Conservation (phyloP, 2,329 filamentous ascomycete genomes). For the Elsinoe perseae region DNA sequence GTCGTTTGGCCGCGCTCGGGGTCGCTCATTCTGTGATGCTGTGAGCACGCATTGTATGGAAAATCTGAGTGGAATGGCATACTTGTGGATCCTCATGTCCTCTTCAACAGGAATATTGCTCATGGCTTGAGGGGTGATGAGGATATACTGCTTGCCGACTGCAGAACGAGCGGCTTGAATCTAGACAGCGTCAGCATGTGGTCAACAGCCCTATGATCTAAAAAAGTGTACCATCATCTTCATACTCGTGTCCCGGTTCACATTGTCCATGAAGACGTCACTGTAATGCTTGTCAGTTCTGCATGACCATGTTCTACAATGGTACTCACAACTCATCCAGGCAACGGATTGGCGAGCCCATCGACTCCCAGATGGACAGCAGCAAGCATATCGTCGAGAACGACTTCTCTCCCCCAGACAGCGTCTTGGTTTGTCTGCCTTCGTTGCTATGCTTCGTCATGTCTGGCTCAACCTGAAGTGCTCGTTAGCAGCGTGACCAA, state of each 20-base stretch:
- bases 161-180: constrained; percentile 77
- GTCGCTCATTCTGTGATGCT: constrained; percentile 36
- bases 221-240: constrained; percentile 59
- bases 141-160: constrained; percentile 86
- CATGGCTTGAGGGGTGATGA: constrained; percentile 91
- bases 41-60: constrained; percentile 3
- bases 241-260: constrained; percentile 88
- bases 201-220: constrained; percentile 37
- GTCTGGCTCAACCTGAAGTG: constrained; percentile 53
- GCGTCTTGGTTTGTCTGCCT: constrained; percentile 78
- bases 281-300: constrained; percentile 20
- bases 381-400: constrained; percentile 95
- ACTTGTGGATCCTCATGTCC: constrained; percentile 75
- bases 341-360: constrained; percentile 90
- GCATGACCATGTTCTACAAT: constrained; percentile 20
- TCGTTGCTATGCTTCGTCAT: constrained; percentile 59
- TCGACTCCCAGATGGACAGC: constrained; percentile 91
- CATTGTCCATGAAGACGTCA: constrained; percentile 98
- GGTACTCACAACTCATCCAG: constrained; percentile 68
- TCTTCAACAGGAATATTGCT: constrained; percentile 48
- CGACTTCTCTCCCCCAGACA: constrained; percentile 95
- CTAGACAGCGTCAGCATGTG: constrained; percentile 29
- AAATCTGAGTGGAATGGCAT: constrained; percentile 23
- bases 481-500: background rate
- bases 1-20: constrained; percentile 45